phyloP scores from a whole-genome alignment of 1,284 basidiomycete genomes.

The Trichosporon inkin region DNA sequence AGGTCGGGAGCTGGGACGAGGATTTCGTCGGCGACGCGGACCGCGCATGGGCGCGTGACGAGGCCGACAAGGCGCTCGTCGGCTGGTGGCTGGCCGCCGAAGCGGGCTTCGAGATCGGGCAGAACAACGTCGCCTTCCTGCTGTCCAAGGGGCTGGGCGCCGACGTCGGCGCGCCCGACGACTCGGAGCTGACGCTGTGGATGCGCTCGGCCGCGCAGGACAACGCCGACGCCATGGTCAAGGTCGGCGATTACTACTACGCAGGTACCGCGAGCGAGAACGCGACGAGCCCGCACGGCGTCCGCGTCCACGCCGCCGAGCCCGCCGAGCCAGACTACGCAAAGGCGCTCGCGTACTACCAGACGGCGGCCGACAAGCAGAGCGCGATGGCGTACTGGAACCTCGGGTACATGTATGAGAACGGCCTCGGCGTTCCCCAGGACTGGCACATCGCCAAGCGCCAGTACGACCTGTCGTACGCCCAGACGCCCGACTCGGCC shows the following conservation, averaged over 20 bases:
- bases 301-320: slow-evolving; percentile 31
- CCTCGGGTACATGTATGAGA: slow-evolving; percentile 98
- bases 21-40: slow-evolving; percentile 81
- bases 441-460: slow-evolving; percentile 97
- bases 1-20: slow-evolving; percentile 81
- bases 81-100: slow-evolving; percentile 94
- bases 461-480: slow-evolving; percentile 84
- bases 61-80: slow-evolving; percentile 60
- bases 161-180: slow-evolving; percentile 12
- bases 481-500: slow-evolving; percentile 67
- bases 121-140: slow-evolving; percentile 92
- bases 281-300: background rate
- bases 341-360: slow-evolving; percentile 89
- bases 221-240: slow-evolving; percentile 91
- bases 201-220: slow-evolving; percentile 87
- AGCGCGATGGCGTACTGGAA: slow-evolving; percentile 98
- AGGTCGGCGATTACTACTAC: slow-evolving; percentile 91
- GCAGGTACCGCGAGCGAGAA: slow-evolving; percentile 10
- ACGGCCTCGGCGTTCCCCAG: slow-evolving; percentile 82
- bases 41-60: slow-evolving; percentile 67
- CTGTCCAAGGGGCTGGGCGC: slow-evolving; percentile 62
- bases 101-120: slow-evolving; percentile 83
- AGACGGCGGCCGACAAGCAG: slow-evolving; percentile 77
- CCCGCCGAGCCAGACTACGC: slow-evolving; percentile 59
- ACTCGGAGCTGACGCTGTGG: slow-evolving; percentile 83